Evolutionary conservation across 805 yeast species (phyloP), one percentile per base, ranked within the genome.

Genomic region (Wickerhamomyces rabaulensis): DNA sequence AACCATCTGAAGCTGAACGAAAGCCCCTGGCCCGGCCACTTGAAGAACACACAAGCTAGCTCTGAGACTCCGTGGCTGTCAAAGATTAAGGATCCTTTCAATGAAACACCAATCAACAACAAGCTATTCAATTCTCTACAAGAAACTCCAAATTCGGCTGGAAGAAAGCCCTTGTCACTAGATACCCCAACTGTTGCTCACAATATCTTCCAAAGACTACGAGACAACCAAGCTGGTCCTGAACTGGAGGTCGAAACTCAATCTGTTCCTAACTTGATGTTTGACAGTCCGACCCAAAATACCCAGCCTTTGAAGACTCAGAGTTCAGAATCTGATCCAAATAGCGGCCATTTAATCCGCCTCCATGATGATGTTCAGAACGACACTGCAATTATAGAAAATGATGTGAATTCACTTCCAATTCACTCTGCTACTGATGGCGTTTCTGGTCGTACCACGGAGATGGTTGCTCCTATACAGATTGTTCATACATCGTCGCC

Each of bases 31-130:
- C 13, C 64, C 12, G 53, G 52, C 20, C 60, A 57, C 21, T 52
- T 66, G 4, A 52, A 52, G 22, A 60, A 69, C 47, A 72, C 73
- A 17, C 68, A 69, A 19, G 21, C 39, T 26, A 47, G 53, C 16
- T 26, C 52, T 3, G 51, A 51, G 16, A 54, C 55, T n/a, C 60
- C 64, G 4, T 58, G 61, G 56, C 44, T 68, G 16, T 58, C 54
- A 20, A 62, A 61, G 27, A 54, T 69, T 17, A 56, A 51, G 23
- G 62, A 72, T 48, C 76, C 76, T 7, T 72, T 72, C 49, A 66
- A 62, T 27, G 61, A 57, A 12, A 58, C 64, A 0, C 61, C 62
- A 5, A 23, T 39, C 9, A 33, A 12, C 26, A 35, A 42, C 31
- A 52, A 46, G 36, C 29, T 33, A n/a, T 41, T 25, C n/a, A 43